phyloP scores from a whole-genome alignment of 768 basidiomycete species.

The Trametes meyenii region DNA sequence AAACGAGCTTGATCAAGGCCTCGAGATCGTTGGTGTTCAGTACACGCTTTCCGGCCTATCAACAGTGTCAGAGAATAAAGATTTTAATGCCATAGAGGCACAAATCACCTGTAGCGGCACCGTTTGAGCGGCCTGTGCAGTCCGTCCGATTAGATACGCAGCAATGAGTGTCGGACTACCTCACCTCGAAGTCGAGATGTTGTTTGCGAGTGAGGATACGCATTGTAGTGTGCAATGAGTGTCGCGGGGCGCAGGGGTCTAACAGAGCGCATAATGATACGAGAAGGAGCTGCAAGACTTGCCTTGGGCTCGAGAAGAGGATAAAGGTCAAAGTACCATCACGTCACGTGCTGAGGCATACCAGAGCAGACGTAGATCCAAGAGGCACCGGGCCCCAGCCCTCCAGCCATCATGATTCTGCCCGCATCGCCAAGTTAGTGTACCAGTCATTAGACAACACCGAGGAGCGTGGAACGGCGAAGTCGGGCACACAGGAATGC shows the following conservation, averaged over 20 bases:
- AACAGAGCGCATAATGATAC: neutral
- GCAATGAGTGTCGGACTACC: neutral
- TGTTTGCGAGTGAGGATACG: neutral
- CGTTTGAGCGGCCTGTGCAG: neutral
- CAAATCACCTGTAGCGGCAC: neutral
- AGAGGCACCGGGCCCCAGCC: no score
- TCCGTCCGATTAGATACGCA: neutral
- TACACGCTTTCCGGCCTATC: neutral
- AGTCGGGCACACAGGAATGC: no score
- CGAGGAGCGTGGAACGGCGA: no score
- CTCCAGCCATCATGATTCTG: no score
- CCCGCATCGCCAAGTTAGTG: no score
- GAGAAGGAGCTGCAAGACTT: neutral
- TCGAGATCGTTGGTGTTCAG: neutral
- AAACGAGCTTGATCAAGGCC: neutral
- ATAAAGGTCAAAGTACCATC: neutral
- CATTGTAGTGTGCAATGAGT: neutral
- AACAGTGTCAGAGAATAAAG: no score
- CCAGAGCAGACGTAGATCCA: no score
- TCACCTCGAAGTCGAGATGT: neutral
- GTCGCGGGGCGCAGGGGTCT: neutral
- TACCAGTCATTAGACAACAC: no score
- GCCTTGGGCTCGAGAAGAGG: neutral
- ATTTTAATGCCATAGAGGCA: no score
- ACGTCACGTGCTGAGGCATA: neutral